Evolutionary conservation across 1,284 basidiomycete species (phyloP).

Genomic region (Sporisorium iseilematis-ciliati): DNA sequence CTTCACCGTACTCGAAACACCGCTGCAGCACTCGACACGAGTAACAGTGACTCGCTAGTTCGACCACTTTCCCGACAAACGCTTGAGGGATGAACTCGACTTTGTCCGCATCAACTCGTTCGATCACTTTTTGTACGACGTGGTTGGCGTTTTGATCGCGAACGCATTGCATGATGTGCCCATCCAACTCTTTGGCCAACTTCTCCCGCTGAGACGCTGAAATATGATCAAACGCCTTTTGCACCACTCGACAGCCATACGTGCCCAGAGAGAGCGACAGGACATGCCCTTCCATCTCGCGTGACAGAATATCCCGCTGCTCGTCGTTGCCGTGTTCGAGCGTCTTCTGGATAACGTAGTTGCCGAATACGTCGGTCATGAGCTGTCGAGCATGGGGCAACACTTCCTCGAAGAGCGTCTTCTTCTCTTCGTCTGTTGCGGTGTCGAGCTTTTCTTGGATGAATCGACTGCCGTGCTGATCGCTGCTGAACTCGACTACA

Average conservation of each 20-base stretch:
- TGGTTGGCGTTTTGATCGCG: slow-evolving; percentile 96
- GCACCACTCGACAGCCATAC: slow-evolving; percentile 83
- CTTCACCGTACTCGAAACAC: slow-evolving; percentile 80
- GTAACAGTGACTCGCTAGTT: slow-evolving; percentile 89
- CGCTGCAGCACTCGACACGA: slow-evolving; percentile 95
- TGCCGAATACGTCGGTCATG: slow-evolving; percentile 95
- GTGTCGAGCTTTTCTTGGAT: slow-evolving; percentile 68
- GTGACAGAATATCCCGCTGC: slow-evolving; percentile 77
- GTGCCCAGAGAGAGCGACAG: slow-evolving; percentile 86
- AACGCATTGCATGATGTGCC: slow-evolving; percentile 86
- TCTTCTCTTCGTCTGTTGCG: slow-evolving; percentile 77
- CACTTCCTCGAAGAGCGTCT: slow-evolving; percentile 87
- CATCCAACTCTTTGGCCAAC: slow-evolving; percentile 77
- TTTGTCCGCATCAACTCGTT: slow-evolving; percentile 76
- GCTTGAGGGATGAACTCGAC: slow-evolving; percentile 79
- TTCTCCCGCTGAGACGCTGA: slow-evolving; percentile 33
- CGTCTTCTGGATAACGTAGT: slow-evolving; percentile 93
- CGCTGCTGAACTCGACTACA: slow-evolving; percentile 90
- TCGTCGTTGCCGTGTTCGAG: slow-evolving; percentile 86
- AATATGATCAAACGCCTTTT: slow-evolving; percentile 75
- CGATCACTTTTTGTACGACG: slow-evolving; percentile 74
- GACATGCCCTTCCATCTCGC: slow-evolving; percentile 83
- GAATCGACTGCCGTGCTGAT: slow-evolving; percentile 86
- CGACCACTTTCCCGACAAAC: slow-evolving; percentile 85
- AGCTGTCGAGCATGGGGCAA: slow-evolving; percentile 83